Percentiles rank a stretch among this genome's conserved stretches.
These are phyloP conservation scores for Pythium grandisporangium DNA, from an alignment of 352 stramenopile genomes.

Conservation along the genomic window DNA sequence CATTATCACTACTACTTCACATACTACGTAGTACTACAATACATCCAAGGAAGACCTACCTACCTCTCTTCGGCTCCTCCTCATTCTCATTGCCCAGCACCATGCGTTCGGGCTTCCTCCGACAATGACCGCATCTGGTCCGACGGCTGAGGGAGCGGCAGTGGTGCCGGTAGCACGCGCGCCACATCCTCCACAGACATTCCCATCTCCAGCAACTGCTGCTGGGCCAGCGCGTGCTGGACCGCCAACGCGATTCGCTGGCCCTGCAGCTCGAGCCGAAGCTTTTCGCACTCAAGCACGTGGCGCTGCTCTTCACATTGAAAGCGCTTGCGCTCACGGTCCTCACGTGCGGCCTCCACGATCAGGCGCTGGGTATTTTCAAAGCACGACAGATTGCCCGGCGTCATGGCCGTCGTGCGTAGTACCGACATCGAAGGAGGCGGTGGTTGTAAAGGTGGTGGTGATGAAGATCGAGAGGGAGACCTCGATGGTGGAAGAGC, in stretches of 20 bases:
- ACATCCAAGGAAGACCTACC: too few relatives aligned
- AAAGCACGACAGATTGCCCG: constrained; percentile 17
- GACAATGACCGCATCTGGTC: too few relatives aligned
- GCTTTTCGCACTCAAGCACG: constrained; percentile 54
- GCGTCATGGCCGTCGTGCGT: constrained; percentile 16
- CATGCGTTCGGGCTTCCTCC: too few relatives aligned
- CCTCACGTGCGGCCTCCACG: constrained; percentile 43
- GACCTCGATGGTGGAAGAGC: too few relatives aligned
- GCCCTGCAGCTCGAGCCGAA: constrained; percentile 45
- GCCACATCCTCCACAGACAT: constrained; percentile 32
- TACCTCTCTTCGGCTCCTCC: too few relatives aligned
- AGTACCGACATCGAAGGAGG: too few relatives aligned
- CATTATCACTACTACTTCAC: too few relatives aligned
- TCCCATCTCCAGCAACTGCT: constrained; percentile 40
- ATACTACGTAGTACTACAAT: too few relatives aligned
- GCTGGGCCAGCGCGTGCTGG: constrained; percentile 36
- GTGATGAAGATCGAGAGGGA: too few relatives aligned
- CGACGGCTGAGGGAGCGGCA: too few relatives aligned
- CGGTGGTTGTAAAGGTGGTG: neutral
- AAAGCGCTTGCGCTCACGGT: constrained; percentile 51
- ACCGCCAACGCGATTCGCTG: constrained; percentile 39
- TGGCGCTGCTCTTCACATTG: constrained; percentile 48
- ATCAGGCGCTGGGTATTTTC: constrained; percentile 44
- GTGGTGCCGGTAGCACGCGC: constrained; percentile 4
- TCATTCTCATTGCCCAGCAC: too few relatives aligned